Percentiles rank a stretch among this genome's conserved stretches.
phyloP scores from a whole-genome alignment of 2,329 filamentous ascomycete genomes.

The Phialophora macrospora region DNA sequence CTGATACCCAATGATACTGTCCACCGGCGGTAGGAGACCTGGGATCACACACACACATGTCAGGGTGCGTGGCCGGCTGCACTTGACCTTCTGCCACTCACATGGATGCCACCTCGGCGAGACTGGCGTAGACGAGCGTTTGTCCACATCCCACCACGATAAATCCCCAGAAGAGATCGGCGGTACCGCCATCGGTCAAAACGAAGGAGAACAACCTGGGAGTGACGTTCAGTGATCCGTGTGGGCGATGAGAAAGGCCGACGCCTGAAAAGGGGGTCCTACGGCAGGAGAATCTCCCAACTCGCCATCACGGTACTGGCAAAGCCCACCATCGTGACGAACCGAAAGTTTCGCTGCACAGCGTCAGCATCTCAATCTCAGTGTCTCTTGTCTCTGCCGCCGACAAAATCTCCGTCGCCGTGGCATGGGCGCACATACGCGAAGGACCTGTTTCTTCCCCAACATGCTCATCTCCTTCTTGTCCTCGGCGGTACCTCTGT shows the following conservation, averaged over 20 bases:
- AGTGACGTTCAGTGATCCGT: slow-evolving; percentile 1
- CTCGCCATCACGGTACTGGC: slow-evolving; percentile 51
- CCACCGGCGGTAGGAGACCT: slow-evolving; percentile 49
- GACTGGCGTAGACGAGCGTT: slow-evolving; percentile 48
- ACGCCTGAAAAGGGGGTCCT: slow-evolving; percentile 20
- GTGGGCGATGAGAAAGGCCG: background rate
- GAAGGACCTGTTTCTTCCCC: slow-evolving; percentile 48
- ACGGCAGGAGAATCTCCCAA: slow-evolving; percentile 52
- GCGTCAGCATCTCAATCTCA: background rate
- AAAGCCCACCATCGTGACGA: slow-evolving; percentile 53
- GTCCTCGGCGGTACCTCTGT: slow-evolving; percentile 47
- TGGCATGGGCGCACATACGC: slow-evolving; percentile 39
- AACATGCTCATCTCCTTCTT: slow-evolving; percentile 47
- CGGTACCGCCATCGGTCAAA: slow-evolving; percentile 56
- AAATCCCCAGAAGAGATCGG: slow-evolving; percentile 60
- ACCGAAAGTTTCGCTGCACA: slow-evolving; percentile 51
- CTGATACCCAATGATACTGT: slow-evolving; percentile 64
- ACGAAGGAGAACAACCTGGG: slow-evolving; percentile 29
- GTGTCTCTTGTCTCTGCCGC: no score
- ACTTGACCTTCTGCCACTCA: slow-evolving; percentile 29
- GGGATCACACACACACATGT: no score
- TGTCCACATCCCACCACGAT: slow-evolving; percentile 54
- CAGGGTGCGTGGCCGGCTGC: background rate
- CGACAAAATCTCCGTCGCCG: background rate
- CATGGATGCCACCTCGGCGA: slow-evolving; percentile 59